These are phyloP conservation scores for Coemansia sp. DNA, from an alignment of 192 early-diverging fungal species.

Conservation along the genomic window DNA sequence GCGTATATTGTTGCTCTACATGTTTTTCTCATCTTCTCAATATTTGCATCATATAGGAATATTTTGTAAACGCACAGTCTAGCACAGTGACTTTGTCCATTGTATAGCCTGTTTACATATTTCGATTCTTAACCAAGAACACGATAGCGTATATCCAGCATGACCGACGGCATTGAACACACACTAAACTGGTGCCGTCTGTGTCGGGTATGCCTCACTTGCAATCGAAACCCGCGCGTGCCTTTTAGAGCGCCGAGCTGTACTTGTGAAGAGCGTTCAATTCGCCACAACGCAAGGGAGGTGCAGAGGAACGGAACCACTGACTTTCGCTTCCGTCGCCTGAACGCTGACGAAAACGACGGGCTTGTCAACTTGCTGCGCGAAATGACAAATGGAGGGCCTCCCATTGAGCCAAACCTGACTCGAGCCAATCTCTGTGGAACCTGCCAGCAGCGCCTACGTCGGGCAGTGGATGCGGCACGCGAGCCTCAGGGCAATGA, in stretches of 20 bases:
- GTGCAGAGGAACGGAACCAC: constrained; percentile 27
- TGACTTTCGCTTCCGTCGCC: constrained; percentile 45
- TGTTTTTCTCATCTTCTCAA: background rate
- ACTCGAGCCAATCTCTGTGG: constrained; percentile 49
- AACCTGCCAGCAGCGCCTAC: constrained; percentile 49
- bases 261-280: constrained; percentile 16
- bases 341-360: constrained; percentile 16
- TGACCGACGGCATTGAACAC: constrained; percentile 11
- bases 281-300: constrained; percentile 28
- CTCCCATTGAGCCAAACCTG: constrained; percentile 31
- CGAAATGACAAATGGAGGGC: constrained; percentile 11
- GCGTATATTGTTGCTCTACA: background rate
- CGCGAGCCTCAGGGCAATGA: constrained; percentile 11
- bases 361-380: constrained; percentile 13
- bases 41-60: background rate
- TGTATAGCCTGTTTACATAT: too few species aligned
- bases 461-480: constrained; percentile 29
- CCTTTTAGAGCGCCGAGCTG: constrained; percentile 18
- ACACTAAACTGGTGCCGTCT: constrained; percentile 51
- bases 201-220: constrained; percentile 38
- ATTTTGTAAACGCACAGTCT: background rate
- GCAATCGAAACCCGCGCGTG: constrained; percentile 23
- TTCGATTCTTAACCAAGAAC: background rate
- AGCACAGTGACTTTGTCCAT: too few species aligned
- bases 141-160: background rate